Evolutionary conservation across 2,329 filamentous ascomycete genomes (phyloP), one percentile per base, ranked within the genome.

Genomic region (Pseudogymnoascus sp.): DNA sequence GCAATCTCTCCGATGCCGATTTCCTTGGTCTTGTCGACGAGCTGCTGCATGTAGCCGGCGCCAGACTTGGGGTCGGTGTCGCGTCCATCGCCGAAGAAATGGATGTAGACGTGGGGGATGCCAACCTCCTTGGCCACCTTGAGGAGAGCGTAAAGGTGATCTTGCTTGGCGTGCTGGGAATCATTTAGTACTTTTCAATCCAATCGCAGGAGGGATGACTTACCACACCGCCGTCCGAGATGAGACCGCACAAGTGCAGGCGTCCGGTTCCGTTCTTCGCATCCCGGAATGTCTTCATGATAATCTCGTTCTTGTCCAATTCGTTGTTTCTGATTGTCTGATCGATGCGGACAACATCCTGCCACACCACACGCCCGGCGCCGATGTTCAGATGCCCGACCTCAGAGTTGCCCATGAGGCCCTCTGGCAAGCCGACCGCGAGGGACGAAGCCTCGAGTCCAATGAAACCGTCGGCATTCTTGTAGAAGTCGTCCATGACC

Each of bases 301-400:
- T 71, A 60, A 73, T 66, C 14, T 73, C 70, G 51, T 75, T 75
- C 64, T 75, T 68, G 65, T 72, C 69, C 63, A 75, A 64, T 59
- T 75, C 71, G 7, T 69, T 69, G 71, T 82, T 80, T 78, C 87
- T 87, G 75, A 99, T 86, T 68, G 89, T 91, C 64, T 88, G 86
- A 77, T 97, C 95, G 78, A 99, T 99, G 72, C 95, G 90, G 69
- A 99, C 95, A 68, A 96, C 91, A 76, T 95, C 93, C 78, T 99
- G 95, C 95, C 95, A 99, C 72, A 99, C 95, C 66, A 99, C 95
- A 73, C 95, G 86, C 64, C 95, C 95, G 65, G 95, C 95, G 72
- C 95, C 95, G 76, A 99, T 97, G 83, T 99, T 99, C 80, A 99
- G 79, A 78, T 99, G 95, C 67, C 95, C 95, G 76, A 99, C 95